A percentile compares a stretch with the other conserved stretches of the same genome.
Conservation (phyloP, 352 stramenopile species). For the Phytophthora syringae region DNA sequence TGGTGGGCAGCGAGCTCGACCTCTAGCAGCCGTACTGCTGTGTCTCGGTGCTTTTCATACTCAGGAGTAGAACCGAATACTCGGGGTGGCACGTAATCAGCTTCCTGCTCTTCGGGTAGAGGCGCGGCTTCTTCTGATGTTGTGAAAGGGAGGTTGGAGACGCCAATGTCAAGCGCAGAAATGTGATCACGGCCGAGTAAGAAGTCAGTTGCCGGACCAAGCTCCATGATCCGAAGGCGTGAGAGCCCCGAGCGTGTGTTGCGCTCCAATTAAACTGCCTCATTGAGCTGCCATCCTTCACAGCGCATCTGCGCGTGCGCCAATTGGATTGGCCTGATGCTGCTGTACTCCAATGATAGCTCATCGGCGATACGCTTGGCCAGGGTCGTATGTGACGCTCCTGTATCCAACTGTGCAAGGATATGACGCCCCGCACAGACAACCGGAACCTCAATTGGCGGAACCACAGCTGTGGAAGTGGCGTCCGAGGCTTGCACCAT, state of each 20-base stretch:
- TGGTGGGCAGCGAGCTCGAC: neutral
- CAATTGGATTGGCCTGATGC: neutral
- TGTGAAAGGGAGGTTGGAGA: conserved; percentile 1
- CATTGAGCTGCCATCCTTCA: neutral
- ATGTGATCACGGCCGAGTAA: neutral
- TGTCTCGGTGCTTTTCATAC: conserved; percentile 1
- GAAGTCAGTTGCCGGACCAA: neutral
- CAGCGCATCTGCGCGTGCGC: neutral
- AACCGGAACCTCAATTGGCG: neutral
- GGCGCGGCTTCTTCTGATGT: neutral
- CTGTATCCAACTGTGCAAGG: neutral
- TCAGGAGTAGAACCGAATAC: neutral
- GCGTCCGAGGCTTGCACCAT: neutral
- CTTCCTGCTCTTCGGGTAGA: neutral
- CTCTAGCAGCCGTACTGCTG: neutral
- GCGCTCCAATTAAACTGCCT: neutral
- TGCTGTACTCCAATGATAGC: neutral
- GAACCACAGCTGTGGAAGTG: neutral
- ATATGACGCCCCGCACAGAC: neutral
- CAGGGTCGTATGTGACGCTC: neutral
- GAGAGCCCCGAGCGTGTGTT: neutral
- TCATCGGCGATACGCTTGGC: neutral
- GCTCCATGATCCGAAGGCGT: conserved; percentile 2
- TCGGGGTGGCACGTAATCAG: neutral
- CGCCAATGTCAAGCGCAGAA: neutral